These are phyloP conservation scores for Neofusicoccum cordaticola DNA, from an alignment of 2,329 filamentous ascomycete genomes.

Conservation along the genomic window DNA sequence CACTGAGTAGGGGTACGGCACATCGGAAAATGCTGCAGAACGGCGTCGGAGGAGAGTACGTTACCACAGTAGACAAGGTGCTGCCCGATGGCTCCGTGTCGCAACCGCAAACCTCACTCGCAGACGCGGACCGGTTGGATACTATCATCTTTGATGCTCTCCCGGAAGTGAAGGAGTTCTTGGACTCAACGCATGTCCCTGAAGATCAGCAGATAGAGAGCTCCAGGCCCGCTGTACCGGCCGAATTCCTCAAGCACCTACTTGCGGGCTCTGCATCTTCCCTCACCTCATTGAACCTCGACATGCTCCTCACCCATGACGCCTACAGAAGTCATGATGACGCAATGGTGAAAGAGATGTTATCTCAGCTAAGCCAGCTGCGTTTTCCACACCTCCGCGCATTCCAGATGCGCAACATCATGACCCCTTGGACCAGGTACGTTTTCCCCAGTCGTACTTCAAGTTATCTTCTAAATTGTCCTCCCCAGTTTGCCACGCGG, in stretches of 20 bases:
- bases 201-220: conserved; percentile 3
- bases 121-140: not conserved
- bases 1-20: not conserved
- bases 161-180: conserved; percentile 25
- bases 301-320: conserved; percentile 28
- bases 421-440: conserved; percentile 25
- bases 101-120: not conserved
- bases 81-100: not conserved
- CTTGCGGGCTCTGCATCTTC: conserved; percentile 21
- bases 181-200: conserved; percentile 14
- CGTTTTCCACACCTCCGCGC: conserved; percentile 44
- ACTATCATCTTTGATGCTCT: conserved; percentile 25
- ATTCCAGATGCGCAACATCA: conserved; percentile 48
- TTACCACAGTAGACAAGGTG: conserved; percentile 25
- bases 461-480: conserved; percentile 29
- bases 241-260: conserved; percentile 19
- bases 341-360: not conserved
- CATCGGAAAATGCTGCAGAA: conserved; percentile 26
- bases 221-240: not conserved
- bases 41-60: conserved; percentile 31
- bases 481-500: conserved; percentile 17
- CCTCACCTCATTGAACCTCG: conserved; percentile 34
- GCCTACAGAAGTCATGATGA: not conserved
- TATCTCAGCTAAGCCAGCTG: conserved; percentile 21
- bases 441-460: conserved; percentile 32